A percentile compares a stretch with the other conserved stretches of the same genome.
Evolutionary conservation across 2,329 filamentous ascomycete genomes (phyloP).

Genomic region (Bipolaris bicolor): DNA sequence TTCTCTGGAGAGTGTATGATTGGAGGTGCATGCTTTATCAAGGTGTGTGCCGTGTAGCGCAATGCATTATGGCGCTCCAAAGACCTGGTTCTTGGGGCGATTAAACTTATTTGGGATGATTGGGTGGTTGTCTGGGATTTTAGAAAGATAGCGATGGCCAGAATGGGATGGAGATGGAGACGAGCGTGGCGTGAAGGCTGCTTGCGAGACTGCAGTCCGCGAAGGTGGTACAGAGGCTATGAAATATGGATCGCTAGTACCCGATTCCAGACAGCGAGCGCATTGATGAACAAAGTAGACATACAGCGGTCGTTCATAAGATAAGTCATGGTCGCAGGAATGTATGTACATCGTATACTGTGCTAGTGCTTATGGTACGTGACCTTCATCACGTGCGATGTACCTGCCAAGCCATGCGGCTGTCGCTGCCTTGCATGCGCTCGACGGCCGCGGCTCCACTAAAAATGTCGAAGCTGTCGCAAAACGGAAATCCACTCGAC

Average conservation of each 20-base stretch:
- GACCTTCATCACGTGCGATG: not conserved
- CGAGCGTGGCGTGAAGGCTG: no score
- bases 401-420: conserved; percentile 28
- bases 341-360: no score
- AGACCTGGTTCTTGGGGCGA: not conserved
- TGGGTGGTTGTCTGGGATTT: no score
- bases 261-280: no score
- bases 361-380: not conserved
- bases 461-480: conserved; percentile 33
- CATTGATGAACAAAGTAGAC: no score
- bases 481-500: conserved; percentile 1
- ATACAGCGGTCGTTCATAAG: not conserved
- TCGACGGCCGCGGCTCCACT: conserved; percentile 22
- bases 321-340: not conserved
- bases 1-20: conserved; percentile 2
- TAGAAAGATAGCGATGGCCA: not conserved
- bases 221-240: no score
- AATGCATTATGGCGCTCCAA: not conserved
- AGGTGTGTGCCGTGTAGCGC: not conserved
- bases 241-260: no score
- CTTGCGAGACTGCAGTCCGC: no score
- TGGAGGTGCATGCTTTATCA: not conserved
- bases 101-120: not conserved
- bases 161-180: no score
- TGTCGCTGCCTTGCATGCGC: conserved; percentile 18